Base-by-base conservation (phyloP, 1,139 yeast genomes). In the Taphrina pruni region DNA sequence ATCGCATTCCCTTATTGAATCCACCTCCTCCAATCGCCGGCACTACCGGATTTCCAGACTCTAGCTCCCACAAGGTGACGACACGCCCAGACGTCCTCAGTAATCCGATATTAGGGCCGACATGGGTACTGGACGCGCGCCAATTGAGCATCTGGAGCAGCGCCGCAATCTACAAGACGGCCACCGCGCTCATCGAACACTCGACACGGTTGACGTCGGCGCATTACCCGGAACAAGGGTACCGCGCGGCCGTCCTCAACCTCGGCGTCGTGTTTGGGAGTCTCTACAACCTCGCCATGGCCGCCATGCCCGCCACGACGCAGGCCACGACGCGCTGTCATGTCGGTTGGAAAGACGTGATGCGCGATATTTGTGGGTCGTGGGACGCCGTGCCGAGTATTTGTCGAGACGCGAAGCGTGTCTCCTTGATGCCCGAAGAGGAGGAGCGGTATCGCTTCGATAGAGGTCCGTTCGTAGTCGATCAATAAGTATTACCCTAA, bases 221-320 rank as follows among this genome's bases (percentile, higher is more conserved):
- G 32, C 67, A 64, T 45, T 64, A 64, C 43, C 67, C 67, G 32
- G 67, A 64, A 45, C 67, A 64, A 54, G 67, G 67, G 54, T 54
- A 45, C 52, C 67, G 67, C 46, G 60, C 67, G 39, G 32, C 36
- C 38, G 54, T 64, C 48, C 60, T 64, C 55, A 64, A 64, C 36
- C 67, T 64, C 38, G 67, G 67, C 57, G 43, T 45, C 41, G 67
- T 55, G 38, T 55, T 32, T 20, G 60, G 58, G 38, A 21, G 55
- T 7, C 43, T 64, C 38, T 64, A 64, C 61, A 64, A 64, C 39
- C 46, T 64, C 14, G 61, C 61, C 1, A 64, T 64, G 55, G 46
- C 43, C 11, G 26, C 54, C 36, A 64, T 46, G 55, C 67, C 67
- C 1, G 61, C 67, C 48, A 54, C 67, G 51, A 64, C 67, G 9